phyloP scores from a whole-genome alignment of 306 rosid species.

The Pueraria montana region DNA sequence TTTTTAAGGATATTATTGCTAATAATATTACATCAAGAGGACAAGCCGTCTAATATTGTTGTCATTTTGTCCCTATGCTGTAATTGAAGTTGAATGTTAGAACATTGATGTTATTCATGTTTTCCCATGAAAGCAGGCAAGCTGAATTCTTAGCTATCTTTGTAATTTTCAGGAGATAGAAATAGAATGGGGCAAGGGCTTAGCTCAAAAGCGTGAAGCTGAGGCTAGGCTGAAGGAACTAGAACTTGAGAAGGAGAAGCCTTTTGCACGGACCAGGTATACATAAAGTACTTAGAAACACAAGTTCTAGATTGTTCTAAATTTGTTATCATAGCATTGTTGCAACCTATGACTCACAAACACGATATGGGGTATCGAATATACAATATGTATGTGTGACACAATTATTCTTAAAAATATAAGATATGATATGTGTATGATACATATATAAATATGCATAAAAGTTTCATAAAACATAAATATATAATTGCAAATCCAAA shows the following conservation, averaged over 20 bases:
- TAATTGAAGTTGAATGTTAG: slow-evolving; percentile 15
- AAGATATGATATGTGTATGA: not conserved
- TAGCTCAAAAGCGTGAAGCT: slow-evolving; percentile 95
- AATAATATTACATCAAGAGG: slow-evolving; percentile 25
- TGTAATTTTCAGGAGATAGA: slow-evolving; percentile 68
- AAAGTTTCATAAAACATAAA: not conserved
- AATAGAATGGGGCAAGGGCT: slow-evolving; percentile 96
- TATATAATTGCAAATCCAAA: not conserved
- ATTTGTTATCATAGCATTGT: slow-evolving; percentile 28
- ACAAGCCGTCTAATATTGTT: slow-evolving; percentile 22
- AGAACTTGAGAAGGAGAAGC: slow-evolving; percentile 87
- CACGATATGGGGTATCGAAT: not conserved
- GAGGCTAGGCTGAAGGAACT: slow-evolving; percentile 82
- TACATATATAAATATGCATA: not conserved
- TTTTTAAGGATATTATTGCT: slow-evolving; percentile 5
- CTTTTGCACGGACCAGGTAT: slow-evolving; percentile 90
- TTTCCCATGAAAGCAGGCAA: slow-evolving; percentile 1
- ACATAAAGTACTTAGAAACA: not conserved
- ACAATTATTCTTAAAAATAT: not conserved
- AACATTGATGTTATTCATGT: slow-evolving; percentile 7
- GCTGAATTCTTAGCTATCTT: slow-evolving; percentile 23
- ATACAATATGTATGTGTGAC: not conserved
- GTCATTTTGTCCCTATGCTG: slow-evolving; percentile 3
- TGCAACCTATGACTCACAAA: not conserved
- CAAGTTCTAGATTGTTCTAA: slow-evolving; percentile 17